Base-by-base conservation (phyloP, 2,329 filamentous ascomycete species). In the Cordyceps pruinosa region DNA sequence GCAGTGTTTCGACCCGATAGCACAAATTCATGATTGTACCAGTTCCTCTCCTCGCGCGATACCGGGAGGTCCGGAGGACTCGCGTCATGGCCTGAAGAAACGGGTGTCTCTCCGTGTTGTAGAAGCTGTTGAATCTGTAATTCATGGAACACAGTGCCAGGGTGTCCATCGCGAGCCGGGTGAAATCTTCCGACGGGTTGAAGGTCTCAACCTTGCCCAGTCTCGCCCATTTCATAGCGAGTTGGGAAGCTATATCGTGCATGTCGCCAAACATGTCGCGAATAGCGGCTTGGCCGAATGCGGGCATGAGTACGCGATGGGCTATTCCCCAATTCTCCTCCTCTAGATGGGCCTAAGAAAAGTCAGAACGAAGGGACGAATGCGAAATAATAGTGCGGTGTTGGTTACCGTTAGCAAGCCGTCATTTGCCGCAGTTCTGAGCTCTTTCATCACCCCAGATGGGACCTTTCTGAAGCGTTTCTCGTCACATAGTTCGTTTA, bases 71-170 rank as follows among this genome's bases (percentile, higher is more conserved):
- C 13, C 69, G 64, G 1, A 91, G 72, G 55, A 87, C 81, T n/a
- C 77, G 76, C 1, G 76, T 76, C 87, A 90, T 89, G 34, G 85
- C 81, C 45, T 77, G 68, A 39, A 90, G 77, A 63, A 91, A 90
- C 0, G 87, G 86, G 62, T 91, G 88, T 67, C 87, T 73, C 9
- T 83, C 75, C 15, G 88, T 80, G 28, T 77, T 76, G 66, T 90
- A 91, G 69, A 86, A 90, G 1, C 82, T 86, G 70, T 90, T 90
- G 76, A 90, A 90, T 19, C 87, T 83, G 59, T 78, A 86, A 37
- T 81, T 81, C 83, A 89, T 87, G n/a, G 82, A 75, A 67, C 86
- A 87, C 3, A 91, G 76, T 1, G 85, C 85, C 9, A 91, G 77
- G 0, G 86, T 87, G 66, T 91, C 88, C 2, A 91, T 77, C 0